Base-by-base conservation (phyloP, 495 filamentous ascomycete species). In the Penicillium soppii region DNA sequence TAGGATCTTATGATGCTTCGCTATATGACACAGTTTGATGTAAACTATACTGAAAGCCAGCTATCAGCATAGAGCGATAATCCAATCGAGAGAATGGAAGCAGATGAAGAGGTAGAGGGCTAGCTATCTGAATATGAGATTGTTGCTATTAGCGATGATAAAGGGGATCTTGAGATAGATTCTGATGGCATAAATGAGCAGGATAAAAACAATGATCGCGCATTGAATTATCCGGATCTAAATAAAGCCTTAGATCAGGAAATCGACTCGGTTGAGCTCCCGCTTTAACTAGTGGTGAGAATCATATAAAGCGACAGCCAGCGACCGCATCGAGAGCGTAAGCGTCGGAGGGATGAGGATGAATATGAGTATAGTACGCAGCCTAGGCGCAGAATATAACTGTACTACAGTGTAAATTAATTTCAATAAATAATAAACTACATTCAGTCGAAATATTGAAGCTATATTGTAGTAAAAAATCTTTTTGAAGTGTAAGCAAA, bases 1-100 rank as follows among this genome's bases (percentile, higher is more conserved):
- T 22, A 39, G n/a, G 36, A 39, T 39, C 9, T 41, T n/a, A 52
- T 32, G 8, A 46, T 42, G 9, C 42, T 41, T 52, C 36, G n/a
- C 19, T 33, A 43, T 43, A 42, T 23, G 23, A 42, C 5, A 32
- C 23, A 15, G 17, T 41, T 20, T 21, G 29, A 30, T 48, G 37
- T n/a, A 41, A 55, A 26, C 22, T 33, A 43, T 32, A 12, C 21
- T 48, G 17, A 43, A 32, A 42, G 17, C 36, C 29, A 47, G 20
- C 47, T 17, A 47, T 22, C n/a, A 50, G 26, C 16, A 37, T 19
- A 48, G 25, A 47, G 36, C 22, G 9, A 27, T n/a, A 33, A 43
- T 20, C 23, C 37, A 22, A 17, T 16, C 35, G 22, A 30, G n/a
- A 54, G n/a, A 23, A 42, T 42, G 29, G 25, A 48, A n/a, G 16